phyloP scores from a whole-genome alignment of 75 land plant species.

The Cunninghamia lanceolata region DNA sequence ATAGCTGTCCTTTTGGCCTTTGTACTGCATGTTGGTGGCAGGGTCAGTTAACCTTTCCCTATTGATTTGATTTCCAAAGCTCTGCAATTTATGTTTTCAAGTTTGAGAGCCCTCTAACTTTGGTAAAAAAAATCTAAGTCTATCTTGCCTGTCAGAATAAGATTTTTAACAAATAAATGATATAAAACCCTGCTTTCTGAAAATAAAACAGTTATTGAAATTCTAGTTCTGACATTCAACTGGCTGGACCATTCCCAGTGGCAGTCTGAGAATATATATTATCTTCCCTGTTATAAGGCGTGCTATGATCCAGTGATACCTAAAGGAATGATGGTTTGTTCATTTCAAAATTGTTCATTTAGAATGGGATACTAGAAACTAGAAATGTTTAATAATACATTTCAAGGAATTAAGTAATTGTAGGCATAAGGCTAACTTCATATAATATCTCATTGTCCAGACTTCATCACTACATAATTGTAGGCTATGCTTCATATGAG shows the following conservation, averaged over 20 bases:
- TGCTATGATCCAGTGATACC: neutral
- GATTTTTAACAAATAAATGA: neutral
- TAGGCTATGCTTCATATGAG: neutral
- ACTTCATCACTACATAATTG: neutral
- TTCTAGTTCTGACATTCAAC: too few species aligned
- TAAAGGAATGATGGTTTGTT: neutral
- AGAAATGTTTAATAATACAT: too few species aligned
- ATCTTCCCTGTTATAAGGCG: neutral
- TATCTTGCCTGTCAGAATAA: neutral
- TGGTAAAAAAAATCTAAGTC: neutral
- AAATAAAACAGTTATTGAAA: too few species aligned
- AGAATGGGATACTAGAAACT: neutral
- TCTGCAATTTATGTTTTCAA: neutral
- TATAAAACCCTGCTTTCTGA: too few species aligned
- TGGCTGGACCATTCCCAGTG: too few species aligned
- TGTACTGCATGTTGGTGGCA: constrained; percentile 47
- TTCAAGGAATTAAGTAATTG: neutral
- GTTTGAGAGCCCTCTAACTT: too few species aligned
- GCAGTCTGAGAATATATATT: too few species aligned
- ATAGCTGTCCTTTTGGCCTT: constrained; percentile 16
- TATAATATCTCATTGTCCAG: neutral
- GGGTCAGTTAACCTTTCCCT: constrained; percentile 15
- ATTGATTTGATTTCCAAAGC: neutral
- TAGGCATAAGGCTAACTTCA: neutral
- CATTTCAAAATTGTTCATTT: too few species aligned